These are phyloP conservation scores for Verticillium isaacii DNA, from an alignment of 2,329 filamentous ascomycete genomes.

Conservation along the genomic window DNA sequence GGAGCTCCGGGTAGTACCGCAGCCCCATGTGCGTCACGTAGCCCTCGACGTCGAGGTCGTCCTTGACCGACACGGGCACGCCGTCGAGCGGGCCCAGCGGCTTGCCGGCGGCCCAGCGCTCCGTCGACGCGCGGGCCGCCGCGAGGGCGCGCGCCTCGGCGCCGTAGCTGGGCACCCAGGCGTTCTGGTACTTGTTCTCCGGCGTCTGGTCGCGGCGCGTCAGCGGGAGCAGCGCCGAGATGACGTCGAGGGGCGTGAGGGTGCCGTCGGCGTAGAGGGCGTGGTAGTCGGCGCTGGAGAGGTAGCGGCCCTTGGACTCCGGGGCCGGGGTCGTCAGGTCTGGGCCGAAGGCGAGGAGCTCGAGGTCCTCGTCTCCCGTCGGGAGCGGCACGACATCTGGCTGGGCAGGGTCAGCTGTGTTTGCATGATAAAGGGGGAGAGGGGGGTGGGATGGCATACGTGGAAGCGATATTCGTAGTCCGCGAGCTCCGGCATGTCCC, in stretches of 20 bases:
- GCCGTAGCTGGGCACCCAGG: constrained; percentile 65
- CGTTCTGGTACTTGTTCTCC: constrained; percentile 59
- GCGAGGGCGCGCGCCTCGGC: constrained; percentile 46
- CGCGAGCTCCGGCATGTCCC: constrained; percentile 40
- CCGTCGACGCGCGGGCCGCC: constrained; percentile 68
- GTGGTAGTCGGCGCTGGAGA: constrained; percentile 73
- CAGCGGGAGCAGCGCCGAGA: constrained; percentile 65
- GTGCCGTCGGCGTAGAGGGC: constrained; percentile 65
- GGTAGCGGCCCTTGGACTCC: constrained; percentile 43
- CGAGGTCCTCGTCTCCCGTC: constrained; percentile 20
- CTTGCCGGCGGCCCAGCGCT: constrained; percentile 63
- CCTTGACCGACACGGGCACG: constrained; percentile 78
- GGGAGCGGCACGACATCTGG: constrained; percentile 52
- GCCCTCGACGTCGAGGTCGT: constrained; percentile 68
- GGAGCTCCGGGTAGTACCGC: constrained; percentile 48
- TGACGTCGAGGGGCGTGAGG: constrained; percentile 68
- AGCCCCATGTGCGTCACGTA: constrained; percentile 66
- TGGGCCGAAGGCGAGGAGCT: constrained; percentile 34
- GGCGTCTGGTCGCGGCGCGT: constrained; percentile 55
- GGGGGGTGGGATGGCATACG: constrained; percentile 28
- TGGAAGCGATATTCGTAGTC: constrained; percentile 40
- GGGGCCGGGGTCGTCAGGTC: constrained; percentile 36
- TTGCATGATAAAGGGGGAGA: too few species aligned
- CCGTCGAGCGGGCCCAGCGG: constrained; percentile 71
- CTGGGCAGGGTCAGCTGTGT: constrained; percentile 24